Evolutionary conservation across 2,329 filamentous ascomycete species (phyloP).

Genomic region (Curvularia lunata): DNA sequence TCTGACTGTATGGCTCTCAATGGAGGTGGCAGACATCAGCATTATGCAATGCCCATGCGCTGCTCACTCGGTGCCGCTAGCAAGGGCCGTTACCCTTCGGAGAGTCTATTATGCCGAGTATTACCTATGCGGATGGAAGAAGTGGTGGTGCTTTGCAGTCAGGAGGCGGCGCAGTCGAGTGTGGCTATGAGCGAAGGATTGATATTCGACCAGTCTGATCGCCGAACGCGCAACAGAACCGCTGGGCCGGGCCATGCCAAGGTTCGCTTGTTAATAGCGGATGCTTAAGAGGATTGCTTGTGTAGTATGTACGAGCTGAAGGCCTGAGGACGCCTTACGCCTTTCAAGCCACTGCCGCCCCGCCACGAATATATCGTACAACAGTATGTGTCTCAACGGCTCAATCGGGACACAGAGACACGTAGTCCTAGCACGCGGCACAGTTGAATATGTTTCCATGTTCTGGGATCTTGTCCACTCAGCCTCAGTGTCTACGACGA

Average conservation of each 20-base stretch:
- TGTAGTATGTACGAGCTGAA: background rate
- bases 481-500: slow-evolving; percentile 26
- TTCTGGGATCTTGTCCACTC: slow-evolving; percentile 13
- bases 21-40: too few relatives aligned
- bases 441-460: slow-evolving; percentile 12
- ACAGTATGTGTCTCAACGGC: slow-evolving; percentile 3
- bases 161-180: background rate
- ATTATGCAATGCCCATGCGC: too few relatives aligned
- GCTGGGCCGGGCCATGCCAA: background rate
- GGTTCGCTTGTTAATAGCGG: background rate
- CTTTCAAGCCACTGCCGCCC: slow-evolving; percentile 13
- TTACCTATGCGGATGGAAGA: background rate
- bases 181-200: background rate
- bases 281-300: background rate
- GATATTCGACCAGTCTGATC: too few relatives aligned
- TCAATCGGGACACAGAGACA: background rate
- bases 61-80: background rate
- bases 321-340: background rate
- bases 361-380: slow-evolving; percentile 2
- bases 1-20: slow-evolving; percentile 3
- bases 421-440: slow-evolving; percentile 8
- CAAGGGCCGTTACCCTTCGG: background rate
- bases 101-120: background rate
- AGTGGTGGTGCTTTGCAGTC: background rate
- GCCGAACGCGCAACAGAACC: background rate